Evolutionary conservation across 2,329 filamentous ascomycete genomes (phyloP).

Genomic region (Pseudocercospora vitis): DNA sequence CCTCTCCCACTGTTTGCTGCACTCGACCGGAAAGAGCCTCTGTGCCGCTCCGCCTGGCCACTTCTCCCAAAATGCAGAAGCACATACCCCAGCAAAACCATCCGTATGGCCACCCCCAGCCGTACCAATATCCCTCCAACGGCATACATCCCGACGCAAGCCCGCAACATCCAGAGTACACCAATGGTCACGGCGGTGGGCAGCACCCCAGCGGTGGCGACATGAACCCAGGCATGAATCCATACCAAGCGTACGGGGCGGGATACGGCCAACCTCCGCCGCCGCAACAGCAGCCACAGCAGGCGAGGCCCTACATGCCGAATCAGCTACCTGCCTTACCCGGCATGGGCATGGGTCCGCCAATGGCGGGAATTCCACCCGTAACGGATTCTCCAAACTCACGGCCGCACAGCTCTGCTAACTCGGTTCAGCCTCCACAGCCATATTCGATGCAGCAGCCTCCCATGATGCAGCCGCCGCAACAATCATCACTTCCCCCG

Average conservation of each 20-base stretch:
- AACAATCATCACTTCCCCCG: conserved; percentile 21
- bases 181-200: conserved; percentile 27
- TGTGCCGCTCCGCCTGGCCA: conserved; percentile 8
- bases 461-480: conserved; percentile 19
- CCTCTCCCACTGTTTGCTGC: conserved; percentile 10
- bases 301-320: conserved; percentile 25
- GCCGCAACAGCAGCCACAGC: conserved; percentile 23
- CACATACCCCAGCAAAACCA: conserved; percentile 12
- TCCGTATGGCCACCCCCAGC: conserved; percentile 1
- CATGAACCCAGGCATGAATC: conserved; percentile 30
- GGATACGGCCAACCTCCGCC: conserved; percentile 23
- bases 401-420: conserved; percentile 25
- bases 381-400: conserved; percentile 24
- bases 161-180: conserved; percentile 22
- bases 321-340: conserved; percentile 27
- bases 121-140: conserved; percentile 24
- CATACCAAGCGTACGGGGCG: conserved; percentile 25
- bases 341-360: conserved; percentile 21
- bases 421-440: conserved; percentile 20
- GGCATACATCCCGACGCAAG: conserved; percentile 20
- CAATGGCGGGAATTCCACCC: conserved; percentile 12
- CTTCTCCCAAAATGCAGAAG: conserved; percentile 17
- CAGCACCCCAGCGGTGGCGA: conserved; percentile 24
- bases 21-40: conserved; percentile 11
- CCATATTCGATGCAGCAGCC: conserved; percentile 9